phyloP scores from a whole-genome alignment of 1,139 yeast species.

The Magnusiomyces sp. region DNA sequence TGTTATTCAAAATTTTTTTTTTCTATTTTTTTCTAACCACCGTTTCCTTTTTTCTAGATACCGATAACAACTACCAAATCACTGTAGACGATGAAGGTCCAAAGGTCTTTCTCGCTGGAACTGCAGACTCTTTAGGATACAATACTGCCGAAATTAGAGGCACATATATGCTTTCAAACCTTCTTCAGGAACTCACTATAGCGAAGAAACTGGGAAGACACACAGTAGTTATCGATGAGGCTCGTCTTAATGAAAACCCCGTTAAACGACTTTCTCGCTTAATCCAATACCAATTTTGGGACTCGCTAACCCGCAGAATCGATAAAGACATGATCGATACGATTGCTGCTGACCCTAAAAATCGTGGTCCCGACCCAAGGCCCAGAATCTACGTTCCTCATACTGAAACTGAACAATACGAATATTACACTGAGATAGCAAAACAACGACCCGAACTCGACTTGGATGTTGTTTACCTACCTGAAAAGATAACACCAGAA shows the following conservation, averaged over 20 bases:
- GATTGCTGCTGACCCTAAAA: slow-evolving; percentile 76
- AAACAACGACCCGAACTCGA: slow-evolving; percentile 46
- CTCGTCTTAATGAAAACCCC: slow-evolving; percentile 79
- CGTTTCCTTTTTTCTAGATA: slow-evolving; percentile 38
- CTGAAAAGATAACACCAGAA: slow-evolving; percentile 49
- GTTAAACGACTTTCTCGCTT: slow-evolving; percentile 68
- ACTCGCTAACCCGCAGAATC: slow-evolving; percentile 61
- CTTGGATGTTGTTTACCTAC: slow-evolving; percentile 69
- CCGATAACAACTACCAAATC: slow-evolving; percentile 78
- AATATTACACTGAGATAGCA: slow-evolving; percentile 54
- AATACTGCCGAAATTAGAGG: slow-evolving; percentile 71
- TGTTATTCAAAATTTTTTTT: background rate
- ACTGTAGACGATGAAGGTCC: slow-evolving; percentile 92
- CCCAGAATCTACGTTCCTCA: slow-evolving; percentile 78
- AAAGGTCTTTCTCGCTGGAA: slow-evolving; percentile 75
- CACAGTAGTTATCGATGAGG: slow-evolving; percentile 73
- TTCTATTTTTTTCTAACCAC: slow-evolving; percentile 3
- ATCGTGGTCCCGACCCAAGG: slow-evolving; percentile 47
- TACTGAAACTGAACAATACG: slow-evolving; percentile 61
- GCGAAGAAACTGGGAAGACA: slow-evolving; percentile 76
- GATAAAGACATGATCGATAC: slow-evolving; percentile 52
- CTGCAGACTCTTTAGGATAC: slow-evolving; percentile 76
- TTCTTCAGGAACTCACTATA: slow-evolving; percentile 81
- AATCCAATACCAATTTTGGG: slow-evolving; percentile 77
- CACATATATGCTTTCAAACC: slow-evolving; percentile 81